Evolutionary conservation across 129 eudicot species (phyloP).

Genomic region (Heracleum sosnowskyi): DNA sequence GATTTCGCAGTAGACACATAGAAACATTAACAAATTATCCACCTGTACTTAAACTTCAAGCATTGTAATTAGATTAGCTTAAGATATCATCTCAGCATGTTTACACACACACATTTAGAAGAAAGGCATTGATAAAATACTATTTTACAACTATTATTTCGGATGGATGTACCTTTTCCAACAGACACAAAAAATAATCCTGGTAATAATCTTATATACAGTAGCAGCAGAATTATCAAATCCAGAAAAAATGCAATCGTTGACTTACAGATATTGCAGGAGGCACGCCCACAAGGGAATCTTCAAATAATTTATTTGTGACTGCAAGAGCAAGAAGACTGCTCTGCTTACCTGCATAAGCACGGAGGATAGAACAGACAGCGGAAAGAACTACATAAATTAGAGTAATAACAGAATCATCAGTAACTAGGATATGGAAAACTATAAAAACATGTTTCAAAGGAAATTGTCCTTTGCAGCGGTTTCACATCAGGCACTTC

Average conservation of each 20-base stretch:
- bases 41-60: not conserved
- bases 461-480: slow-evolving; percentile 91
- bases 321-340: slow-evolving; percentile 96
- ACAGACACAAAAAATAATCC: not conserved
- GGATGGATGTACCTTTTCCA: not conserved
- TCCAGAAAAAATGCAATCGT: not conserved
- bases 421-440: not conserved
- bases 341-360: slow-evolving; percentile 82
- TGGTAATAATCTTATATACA: too few species aligned
- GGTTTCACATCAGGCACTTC: slow-evolving; percentile 71
- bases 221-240: not conserved
- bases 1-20: not conserved
- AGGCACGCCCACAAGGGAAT: slow-evolving; percentile 89
- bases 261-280: slow-evolving; percentile 92
- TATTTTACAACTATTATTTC: not conserved
- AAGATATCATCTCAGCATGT: not conserved
- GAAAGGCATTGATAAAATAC: not conserved
- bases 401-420: not conserved
- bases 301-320: slow-evolving; percentile 82
- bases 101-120: not conserved
- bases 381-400: not conserved
- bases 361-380: not conserved
- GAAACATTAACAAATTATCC: not conserved
- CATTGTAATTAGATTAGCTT: not conserved
- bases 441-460: slow-evolving; percentile 62